Base-by-base conservation (phyloP, 169 alveolate genomes). In the Cryptosporidium canis region DNA sequence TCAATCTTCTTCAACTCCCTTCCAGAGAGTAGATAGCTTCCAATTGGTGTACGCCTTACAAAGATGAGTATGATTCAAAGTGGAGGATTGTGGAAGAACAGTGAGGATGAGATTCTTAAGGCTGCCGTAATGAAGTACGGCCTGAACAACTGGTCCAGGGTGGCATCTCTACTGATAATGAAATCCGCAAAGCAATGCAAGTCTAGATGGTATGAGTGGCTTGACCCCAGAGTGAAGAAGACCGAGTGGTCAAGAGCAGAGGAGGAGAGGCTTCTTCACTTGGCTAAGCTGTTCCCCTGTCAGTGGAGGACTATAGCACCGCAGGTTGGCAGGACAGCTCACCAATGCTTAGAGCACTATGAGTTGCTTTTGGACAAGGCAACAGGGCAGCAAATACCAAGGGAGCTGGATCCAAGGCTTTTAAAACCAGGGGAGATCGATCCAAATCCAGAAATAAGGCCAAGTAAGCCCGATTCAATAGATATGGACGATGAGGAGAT, bases 71-170 rank as follows among this genome's bases (percentile, higher is more conserved):
- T 96, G 68, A 95, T 97, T 84, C 92, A 96, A 11, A 98, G 97
- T 93, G 99, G 99, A 37, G 99, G 99, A 14, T 97, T 98, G 67
- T 99, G 99, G 99, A 99, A 98, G 93, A 99, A 99, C 96, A 96
- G 98, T 72, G 99, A 99, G 94, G 99, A 99, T 94, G 99, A 99
- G 91, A 98, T 99, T 68, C 98, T 99, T 82, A 99, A 99, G 93
- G 99, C 99, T 6, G 99, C 99, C 21, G 99, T 98, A 48, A 98
- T 98, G 99, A 99, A 99, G 92, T 99, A 99, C 92, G 99, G 99
- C 48, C 96, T 98, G 29, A 99, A 98, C 94, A 98, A 98, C 94
- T 99, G 99, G 99, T 95, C 99, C 3, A 92, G 99, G 53, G 99
- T 99, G 33, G 98, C 99, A 7, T 97, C 99, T 39, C 94, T 99